Evolutionary conservation across 257 asterid species (phyloP), one percentile per base, ranked within the genome.

Genomic region (Nyctanthes arbortristis): DNA sequence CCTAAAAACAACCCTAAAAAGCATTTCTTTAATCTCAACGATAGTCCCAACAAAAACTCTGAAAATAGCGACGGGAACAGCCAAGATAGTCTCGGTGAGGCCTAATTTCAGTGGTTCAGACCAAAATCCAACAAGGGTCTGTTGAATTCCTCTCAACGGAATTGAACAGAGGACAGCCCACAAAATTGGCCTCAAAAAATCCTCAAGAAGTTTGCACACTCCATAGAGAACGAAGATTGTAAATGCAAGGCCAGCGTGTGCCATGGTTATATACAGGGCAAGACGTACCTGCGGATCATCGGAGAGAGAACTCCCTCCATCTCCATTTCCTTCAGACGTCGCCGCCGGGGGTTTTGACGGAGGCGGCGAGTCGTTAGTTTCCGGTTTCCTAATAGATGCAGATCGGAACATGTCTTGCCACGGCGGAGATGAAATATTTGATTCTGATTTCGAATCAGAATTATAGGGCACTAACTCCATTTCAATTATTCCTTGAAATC

Each of bases 361-460:
- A 33, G 85, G 63, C 1, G 84, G 75, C 74, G 82, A 52, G 66
- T 35, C 83, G 71, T 36, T 24, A 49, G 83, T 87, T 63, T 73
- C 88, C 33, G 97, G 90, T 54, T 91, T 87, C 35, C 96, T 77
- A 72, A 73, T 54, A 27, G 99, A 91, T n/a, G 95, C 97, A 72
- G 97, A 91, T 89, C 96, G 75, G 78, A 91, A 91, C 99, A 94
- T 94, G 61, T 94, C 99, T 79, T 88, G 86, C 99, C 99, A 94
- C 35, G 97, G 85, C 3, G 82, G 84, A 47, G 80, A 77, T 30
- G 73, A 72, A 47, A 70, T 60, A 78, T 39, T 80, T 16, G 91
- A 49, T 73, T 83, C 87, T 49, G 89, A 29, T 69, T 87, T 83
- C 64, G 87, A 70, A 77, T 87, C 94, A 16, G 95, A 74, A 61